Evolutionary conservation across 345 rosid species (phyloP), one percentile per base, ranked within the genome.

Genomic region (Xanthoceras sorbifolium): DNA sequence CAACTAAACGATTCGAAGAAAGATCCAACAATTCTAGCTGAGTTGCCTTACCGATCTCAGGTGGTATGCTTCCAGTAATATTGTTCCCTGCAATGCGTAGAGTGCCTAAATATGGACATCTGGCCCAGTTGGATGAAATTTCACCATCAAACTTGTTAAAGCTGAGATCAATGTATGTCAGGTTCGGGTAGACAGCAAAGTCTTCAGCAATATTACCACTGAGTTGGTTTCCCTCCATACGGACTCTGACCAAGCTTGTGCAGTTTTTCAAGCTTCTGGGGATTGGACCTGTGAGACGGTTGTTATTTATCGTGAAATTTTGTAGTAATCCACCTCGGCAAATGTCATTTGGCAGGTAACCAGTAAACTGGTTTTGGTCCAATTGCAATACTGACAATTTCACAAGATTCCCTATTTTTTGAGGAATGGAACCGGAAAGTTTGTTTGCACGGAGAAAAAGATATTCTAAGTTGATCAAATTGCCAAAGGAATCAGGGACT

Each of bases 241-340:
- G 64, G 4, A 61, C 76, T 69, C 85, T 76, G 18, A 5, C 1
- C 8, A 85, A 75, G 71, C 74, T 79, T 4, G 64, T 46, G 54
- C 84, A 85, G 55, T 81, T 59, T 71, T 54, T 83, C 65, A 83
- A 76, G 25, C 82, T 68, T 64, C 22, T 40, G 9, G 88, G 88
- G 6, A 81, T 71, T 1, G 65, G 60, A 26, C 86, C 85, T 0
- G 54, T 18, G 18, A 86, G 67, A 14, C 22, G 34, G 57, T 83
- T 85, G 54, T 57, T 15, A 36, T 0, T 5, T 1, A 62, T 73
- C 0, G 17, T 0, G 2, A 80, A 76, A 0, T 12, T 3, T 14
- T 23, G 11, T 32, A 85, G 79, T 9, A 11, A 2, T 34, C 74
- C 36, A 1, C 71, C 70, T 0, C 2, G 26, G 59, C 83, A 82